A percentile compares a stretch with the other conserved stretches of the same genome.
phyloP scores from a whole-genome alignment of 1,284 basidiomycete genomes.

The Ceratobasidium sp. region DNA sequence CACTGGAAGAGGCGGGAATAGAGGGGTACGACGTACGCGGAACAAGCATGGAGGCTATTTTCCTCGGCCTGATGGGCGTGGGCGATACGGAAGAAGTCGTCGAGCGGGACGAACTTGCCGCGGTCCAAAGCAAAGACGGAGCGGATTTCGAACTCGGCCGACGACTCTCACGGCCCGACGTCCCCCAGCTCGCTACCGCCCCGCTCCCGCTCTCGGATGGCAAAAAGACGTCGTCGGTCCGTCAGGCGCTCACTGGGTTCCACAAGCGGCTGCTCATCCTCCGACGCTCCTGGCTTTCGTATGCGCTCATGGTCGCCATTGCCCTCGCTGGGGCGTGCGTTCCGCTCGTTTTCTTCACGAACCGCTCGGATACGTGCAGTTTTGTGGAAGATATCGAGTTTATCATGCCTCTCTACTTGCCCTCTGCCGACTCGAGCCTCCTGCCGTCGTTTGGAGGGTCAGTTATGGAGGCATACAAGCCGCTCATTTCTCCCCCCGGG shows the following conservation, averaged over 20 bases:
- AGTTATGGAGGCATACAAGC: slow-evolving; percentile 15
- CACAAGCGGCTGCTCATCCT: slow-evolving; percentile 72
- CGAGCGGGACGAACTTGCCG: slow-evolving; percentile 41
- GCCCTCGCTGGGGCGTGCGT: slow-evolving; percentile 69
- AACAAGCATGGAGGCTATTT: slow-evolving; percentile 81
- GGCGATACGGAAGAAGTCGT: slow-evolving; percentile 44
- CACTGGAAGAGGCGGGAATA: slow-evolving; percentile 59
- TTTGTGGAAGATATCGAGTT: slow-evolving; percentile 48
- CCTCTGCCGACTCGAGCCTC: slow-evolving; percentile 52
- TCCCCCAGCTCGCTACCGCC: slow-evolving; percentile 4
- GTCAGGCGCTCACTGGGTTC: slow-evolving; percentile 72
- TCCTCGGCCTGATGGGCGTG: slow-evolving; percentile 70
- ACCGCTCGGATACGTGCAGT: slow-evolving; percentile 59
- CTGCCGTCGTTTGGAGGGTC: slow-evolving; percentile 37
- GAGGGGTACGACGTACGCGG: slow-evolving; percentile 69
- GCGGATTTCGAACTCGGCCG: not conserved
- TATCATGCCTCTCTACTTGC: slow-evolving; percentile 57
- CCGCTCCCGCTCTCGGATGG: slow-evolving; percentile 58
- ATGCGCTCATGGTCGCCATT: slow-evolving; percentile 64
- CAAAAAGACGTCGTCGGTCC: slow-evolving; percentile 57
- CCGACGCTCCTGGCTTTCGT: slow-evolving; percentile 71
- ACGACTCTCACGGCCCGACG: not conserved
- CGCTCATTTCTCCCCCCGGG: slow-evolving; percentile 56
- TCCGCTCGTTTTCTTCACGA: slow-evolving; percentile 67
- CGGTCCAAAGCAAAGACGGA: slow-evolving; percentile 29